Percentiles rank a stretch among this genome's conserved stretches.
These are phyloP conservation scores for Fusarium fracticaudum DNA, from an alignment of 2,329 filamentous ascomycete genomes.

Conservation along the genomic window DNA sequence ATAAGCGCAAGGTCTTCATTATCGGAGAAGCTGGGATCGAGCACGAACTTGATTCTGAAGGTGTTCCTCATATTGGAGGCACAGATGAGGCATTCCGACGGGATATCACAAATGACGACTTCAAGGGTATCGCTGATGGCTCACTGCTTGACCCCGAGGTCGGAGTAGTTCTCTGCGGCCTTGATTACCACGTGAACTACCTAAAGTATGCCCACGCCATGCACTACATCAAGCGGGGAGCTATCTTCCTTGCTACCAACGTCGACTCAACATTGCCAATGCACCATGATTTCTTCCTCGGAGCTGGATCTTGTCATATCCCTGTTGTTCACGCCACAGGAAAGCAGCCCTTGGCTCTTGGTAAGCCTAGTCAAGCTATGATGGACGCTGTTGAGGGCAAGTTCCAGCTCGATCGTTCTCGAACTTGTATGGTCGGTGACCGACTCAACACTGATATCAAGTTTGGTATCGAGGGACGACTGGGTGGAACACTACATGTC, in stretches of 20 bases:
- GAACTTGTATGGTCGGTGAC: slow-evolving; percentile 96
- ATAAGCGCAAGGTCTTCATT: slow-evolving; percentile 93
- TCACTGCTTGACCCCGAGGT: slow-evolving; percentile 86
- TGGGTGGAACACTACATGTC: slow-evolving; percentile 91
- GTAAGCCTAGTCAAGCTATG: slow-evolving; percentile 98
- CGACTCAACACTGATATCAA: slow-evolving; percentile 94
- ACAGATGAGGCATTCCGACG: slow-evolving; percentile 82
- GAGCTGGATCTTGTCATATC: slow-evolving; percentile 83
- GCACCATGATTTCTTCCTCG: slow-evolving; percentile 85
- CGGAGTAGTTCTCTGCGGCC: slow-evolving; percentile 85
- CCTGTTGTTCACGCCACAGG: slow-evolving; percentile 79
- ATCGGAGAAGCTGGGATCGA: slow-evolving; percentile 93
- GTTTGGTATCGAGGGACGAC: slow-evolving; percentile 89
- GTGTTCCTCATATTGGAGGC: slow-evolving; percentile 83
- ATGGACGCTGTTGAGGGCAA: slow-evolving; percentile 99
- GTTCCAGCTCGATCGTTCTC: slow-evolving; percentile 84
- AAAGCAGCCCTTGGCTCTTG: slow-evolving; percentile 78
- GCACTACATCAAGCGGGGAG: slow-evolving; percentile 85
- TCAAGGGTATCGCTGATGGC: slow-evolving; percentile 77
- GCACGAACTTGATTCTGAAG: slow-evolving; percentile 83
- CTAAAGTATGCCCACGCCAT: slow-evolving; percentile 86
- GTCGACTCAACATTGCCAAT: slow-evolving; percentile 89
- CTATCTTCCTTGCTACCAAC: slow-evolving; percentile 92
- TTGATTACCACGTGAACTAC: slow-evolving; percentile 97
- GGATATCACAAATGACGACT: slow-evolving; percentile 84